Evolutionary conservation across 179 eudicot species (phyloP).

Genomic region (Camellia oleifera): DNA sequence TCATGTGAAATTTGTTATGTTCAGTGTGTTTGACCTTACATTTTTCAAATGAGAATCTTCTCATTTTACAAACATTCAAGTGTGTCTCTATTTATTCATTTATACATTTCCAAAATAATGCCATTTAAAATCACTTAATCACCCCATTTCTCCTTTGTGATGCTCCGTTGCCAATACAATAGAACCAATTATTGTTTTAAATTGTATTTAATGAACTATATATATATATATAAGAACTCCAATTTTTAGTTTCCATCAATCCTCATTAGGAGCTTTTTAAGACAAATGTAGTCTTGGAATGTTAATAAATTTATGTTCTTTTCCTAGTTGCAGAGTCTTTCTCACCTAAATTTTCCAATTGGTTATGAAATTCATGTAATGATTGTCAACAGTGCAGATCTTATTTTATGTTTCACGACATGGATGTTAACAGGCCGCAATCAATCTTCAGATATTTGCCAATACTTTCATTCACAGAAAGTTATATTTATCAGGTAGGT

Average conservation of each 20-base stretch:
- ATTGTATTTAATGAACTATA: background rate
- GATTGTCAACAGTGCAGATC: constrained; percentile 75
- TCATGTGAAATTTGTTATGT: background rate
- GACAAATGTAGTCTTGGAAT: background rate
- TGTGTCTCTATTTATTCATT: background rate
- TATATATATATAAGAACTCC: background rate
- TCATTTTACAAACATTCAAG: constrained; percentile 4
- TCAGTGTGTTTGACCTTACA: background rate
- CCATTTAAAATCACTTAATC: background rate
- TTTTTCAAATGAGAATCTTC: background rate
- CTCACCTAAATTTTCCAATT: constrained; percentile 6
- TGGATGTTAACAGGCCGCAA: constrained; percentile 65
- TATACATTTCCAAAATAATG: background rate
- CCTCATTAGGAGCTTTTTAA: background rate
- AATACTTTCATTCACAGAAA: constrained; percentile 83
- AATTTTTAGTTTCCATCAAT: background rate
- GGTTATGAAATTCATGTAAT: constrained; percentile 15
- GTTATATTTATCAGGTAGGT: constrained; percentile 99
- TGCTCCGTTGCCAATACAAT: background rate
- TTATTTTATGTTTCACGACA: constrained; percentile 88
- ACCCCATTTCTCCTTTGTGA: background rate
- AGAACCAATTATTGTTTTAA: background rate
- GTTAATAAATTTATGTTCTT: background rate
- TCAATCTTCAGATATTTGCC: constrained; percentile 74
- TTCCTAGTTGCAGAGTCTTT: background rate